These are phyloP conservation scores for Leccinum pachyderme DNA, from an alignment of 1,284 basidiomycete species.

Conservation along the genomic window DNA sequence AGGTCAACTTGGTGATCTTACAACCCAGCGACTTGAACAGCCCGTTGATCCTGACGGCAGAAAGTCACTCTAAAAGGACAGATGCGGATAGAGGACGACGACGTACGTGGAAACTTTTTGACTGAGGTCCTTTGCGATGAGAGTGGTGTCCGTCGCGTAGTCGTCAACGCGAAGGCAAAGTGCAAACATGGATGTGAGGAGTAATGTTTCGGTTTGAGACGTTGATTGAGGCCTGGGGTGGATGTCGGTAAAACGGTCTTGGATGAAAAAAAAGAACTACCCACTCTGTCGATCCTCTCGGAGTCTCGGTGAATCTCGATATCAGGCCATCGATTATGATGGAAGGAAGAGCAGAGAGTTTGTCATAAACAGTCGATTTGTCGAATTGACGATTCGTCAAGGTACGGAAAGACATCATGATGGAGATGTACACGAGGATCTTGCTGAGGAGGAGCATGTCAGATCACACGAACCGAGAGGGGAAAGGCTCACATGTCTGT, in stretches of 20 bases:
- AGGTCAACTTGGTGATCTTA: conserved; percentile 57
- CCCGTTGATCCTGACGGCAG: conserved; percentile 41
- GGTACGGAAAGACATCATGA: conserved; percentile 69
- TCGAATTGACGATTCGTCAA: conserved; percentile 44
- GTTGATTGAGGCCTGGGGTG: conserved; percentile 64
- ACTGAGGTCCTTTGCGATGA: conserved; percentile 72
- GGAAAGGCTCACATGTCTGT: conserved; percentile 48
- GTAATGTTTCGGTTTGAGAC: conserved; percentile 62
- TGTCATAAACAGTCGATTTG: conserved; percentile 52
- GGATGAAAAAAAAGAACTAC: conserved; percentile 20
- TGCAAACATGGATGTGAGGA: conserved; percentile 78
- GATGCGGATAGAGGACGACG: neutral
- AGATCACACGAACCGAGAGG: neutral
- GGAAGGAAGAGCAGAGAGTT: conserved; percentile 57
- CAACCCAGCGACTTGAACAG: conserved; percentile 65
- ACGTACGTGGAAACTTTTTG: conserved; percentile 63
- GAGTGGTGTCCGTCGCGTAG: conserved; percentile 65
- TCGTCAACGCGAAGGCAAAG: conserved; percentile 77
- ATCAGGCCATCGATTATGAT: conserved; percentile 73
- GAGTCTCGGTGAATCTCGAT: conserved; percentile 76
- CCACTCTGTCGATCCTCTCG: conserved; percentile 61
- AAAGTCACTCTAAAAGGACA: neutral
- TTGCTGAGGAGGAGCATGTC: conserved; percentile 46
- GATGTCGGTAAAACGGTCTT: neutral
- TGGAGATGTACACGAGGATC: conserved; percentile 75